Conservation (phyloP, 2,329 filamentous ascomycete genomes). For the Talaromyces sp. region DNA sequence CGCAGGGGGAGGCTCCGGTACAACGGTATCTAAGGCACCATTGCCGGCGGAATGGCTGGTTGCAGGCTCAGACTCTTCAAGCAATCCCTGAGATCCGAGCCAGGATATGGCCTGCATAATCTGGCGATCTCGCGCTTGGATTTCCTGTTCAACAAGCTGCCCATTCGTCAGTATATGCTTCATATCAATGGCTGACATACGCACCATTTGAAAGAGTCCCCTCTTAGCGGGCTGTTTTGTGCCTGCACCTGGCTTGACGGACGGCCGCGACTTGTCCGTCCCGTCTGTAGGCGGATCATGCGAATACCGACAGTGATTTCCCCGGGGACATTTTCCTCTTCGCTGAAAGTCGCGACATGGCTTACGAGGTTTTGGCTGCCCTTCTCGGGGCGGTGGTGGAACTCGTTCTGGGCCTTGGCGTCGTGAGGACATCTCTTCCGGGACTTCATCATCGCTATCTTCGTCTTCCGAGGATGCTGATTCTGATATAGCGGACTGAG, state of each 20-base stretch:
- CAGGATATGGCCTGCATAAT: constrained; percentile 43
- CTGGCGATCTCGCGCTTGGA: constrained; percentile 41
- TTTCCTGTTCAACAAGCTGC: constrained; percentile 43
- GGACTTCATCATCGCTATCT: constrained; percentile 31
- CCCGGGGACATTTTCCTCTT: constrained; percentile 42
- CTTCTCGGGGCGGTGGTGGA: constrained; percentile 36
- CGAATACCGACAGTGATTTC: constrained; percentile 41
- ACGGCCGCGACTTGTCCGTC: neutral
- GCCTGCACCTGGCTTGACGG: constrained; percentile 18
- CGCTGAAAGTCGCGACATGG: constrained; percentile 42
- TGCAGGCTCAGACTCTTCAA: constrained; percentile 26
- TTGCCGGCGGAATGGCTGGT: neutral
- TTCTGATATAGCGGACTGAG: constrained; percentile 38
- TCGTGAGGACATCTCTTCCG: constrained; percentile 43
- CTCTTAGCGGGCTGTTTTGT: constrained; percentile 29
- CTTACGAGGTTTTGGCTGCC: constrained; percentile 27
- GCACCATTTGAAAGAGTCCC: constrained; percentile 44
- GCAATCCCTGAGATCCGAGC: constrained; percentile 41
- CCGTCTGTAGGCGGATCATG: constrained; percentile 33
- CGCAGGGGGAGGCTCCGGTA: neutral
- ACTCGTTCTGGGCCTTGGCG: constrained; percentile 40
- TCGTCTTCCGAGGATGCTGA: constrained; percentile 26
- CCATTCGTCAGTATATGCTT: neutral
- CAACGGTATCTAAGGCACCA: neutral
- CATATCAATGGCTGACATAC: constrained; percentile 14